These are phyloP conservation scores for Penicillium cosmopolitanum DNA, from an alignment of 495 filamentous ascomycete genomes.

Conservation along the genomic window DNA sequence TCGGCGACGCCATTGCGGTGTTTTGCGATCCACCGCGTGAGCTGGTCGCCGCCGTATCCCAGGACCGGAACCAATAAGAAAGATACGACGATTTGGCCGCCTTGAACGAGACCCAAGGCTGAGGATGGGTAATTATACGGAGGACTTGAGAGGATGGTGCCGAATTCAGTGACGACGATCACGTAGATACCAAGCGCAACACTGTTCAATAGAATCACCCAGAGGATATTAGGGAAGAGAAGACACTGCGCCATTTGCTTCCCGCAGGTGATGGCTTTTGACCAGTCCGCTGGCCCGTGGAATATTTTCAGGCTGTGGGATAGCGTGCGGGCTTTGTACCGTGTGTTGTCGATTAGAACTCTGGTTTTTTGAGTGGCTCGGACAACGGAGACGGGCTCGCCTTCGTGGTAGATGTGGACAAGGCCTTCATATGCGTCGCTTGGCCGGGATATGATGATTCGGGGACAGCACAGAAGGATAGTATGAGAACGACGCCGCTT, in stretches of 20 bases:
- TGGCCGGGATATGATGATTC: slow-evolving; percentile 21
- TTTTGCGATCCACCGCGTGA: slow-evolving; percentile 15
- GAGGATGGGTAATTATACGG: slow-evolving; percentile 24
- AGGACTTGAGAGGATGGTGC: slow-evolving; percentile 19
- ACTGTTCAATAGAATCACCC: slow-evolving; percentile 30
- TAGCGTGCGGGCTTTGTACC: slow-evolving; percentile 22
- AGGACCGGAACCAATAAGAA: slow-evolving; percentile 29
- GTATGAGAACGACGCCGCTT: slow-evolving; percentile 16
- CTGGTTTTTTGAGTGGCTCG: slow-evolving; percentile 5
- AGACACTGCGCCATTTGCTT: slow-evolving; percentile 28
- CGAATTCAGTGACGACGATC: slow-evolving; percentile 25
- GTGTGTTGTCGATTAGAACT: not conserved
- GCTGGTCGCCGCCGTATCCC: slow-evolving; percentile 28
- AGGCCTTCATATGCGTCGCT: slow-evolving; percentile 14
- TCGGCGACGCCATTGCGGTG: slow-evolving; percentile 23
- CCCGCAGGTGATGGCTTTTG: slow-evolving; percentile 19
- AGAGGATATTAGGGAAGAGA: slow-evolving; percentile 26
- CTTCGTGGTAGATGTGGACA: slow-evolving; percentile 1
- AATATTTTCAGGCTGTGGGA: slow-evolving; percentile 18
- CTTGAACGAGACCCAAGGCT: slow-evolving; percentile 29
- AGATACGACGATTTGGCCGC: slow-evolving; percentile 27
- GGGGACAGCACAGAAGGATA: slow-evolving; percentile 17
- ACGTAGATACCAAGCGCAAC: slow-evolving; percentile 29
- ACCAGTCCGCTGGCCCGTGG: slow-evolving; percentile 11
- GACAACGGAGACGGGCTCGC: not conserved